Evolutionary conservation across 257 asterid genomes (phyloP), one percentile per base, ranked within the genome.

Genomic region (Nicotiana noctiflora): DNA sequence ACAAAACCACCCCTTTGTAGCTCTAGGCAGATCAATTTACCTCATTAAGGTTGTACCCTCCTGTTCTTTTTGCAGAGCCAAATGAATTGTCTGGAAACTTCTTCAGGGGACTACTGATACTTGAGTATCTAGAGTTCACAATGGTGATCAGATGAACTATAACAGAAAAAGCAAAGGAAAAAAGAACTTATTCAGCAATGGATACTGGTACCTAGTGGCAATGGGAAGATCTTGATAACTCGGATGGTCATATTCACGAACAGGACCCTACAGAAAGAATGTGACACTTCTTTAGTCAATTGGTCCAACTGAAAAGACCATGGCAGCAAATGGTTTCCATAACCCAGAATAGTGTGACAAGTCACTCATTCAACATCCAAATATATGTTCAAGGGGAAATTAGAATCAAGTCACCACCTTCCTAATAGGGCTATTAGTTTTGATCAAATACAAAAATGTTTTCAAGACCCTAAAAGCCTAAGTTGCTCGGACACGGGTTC

Each of bases 181-280:
- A 56, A 79, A 55, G 61, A 63, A 23, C n/a, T 5, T 31, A 17
- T 52, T 53, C 18, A 76, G 75, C 66, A 75, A 66, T 46, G 49
- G 49, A 3, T 40, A 40, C 12, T 37, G n/a, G 70, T 93, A 92
- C 97, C 98, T 84, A 70, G 89, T 70, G 61, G 86, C 80, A 67
- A 75, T 87, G 80, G 92, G 86, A 85, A 87, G 92, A 81, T 51
- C 88, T 34, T 83, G 87, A 87, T 84, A 90, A 62, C 90, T 81
- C 70, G 92, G 90, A 84, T 86, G 84, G 61, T 89, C 92, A 80
- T 83, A 90, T 75, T 89, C 97, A 82, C 83, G 88, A 79, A 81
- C 79, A 85, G 86, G 87, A 77, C 83, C 96, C 98, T 93, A 88
- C 79, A 83, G 61, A 85, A 80, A 72, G 85, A 21, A 77, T 8